Evolutionary conservation across 108 stramenopile species (phyloP), one percentile per base, ranked within the genome.

Genomic region (Epithemia pelagica): DNA sequence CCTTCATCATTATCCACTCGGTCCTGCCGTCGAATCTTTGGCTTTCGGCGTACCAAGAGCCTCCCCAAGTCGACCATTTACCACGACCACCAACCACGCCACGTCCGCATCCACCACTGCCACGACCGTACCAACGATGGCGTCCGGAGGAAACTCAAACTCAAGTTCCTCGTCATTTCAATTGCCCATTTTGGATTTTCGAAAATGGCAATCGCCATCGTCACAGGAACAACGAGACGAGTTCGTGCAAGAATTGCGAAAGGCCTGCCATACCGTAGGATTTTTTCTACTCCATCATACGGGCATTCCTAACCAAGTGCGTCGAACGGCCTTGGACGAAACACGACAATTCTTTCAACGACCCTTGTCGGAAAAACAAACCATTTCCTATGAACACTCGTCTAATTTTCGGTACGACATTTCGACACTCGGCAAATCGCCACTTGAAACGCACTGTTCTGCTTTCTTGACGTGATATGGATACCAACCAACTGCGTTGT

Each of bases 221-320:
- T 15, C 5, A 5, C 5, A 46, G 10, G 15, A 46, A 46, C 15
- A 5, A 46, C 5, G 37, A 46, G 37, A 58, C 7, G 57, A 58
- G 1, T 85, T 85, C 52, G 78, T 79, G n/a, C 70, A 74, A 30
- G 68, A 85, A 60, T 80, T 85, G 26, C 73, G 81, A 2, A 67
- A 58, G 56, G 81, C 84, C 32, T 82, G 84, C 51, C 86, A 87
- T 32, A 67, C 57, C 54, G 74, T 87, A 58, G 86, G 86, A 29
- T 87, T 87, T 59, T 87, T 87, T 54, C 61, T 87, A 22, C 53
- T 87, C 19, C 63, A 76, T 23, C 82, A 83, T 59, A 78, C 79
- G 37, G 66, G 82, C 32, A 62, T 76, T 2, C 32, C 59, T 24
- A 31, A 51, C 29, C 22, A 83, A 1, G 77, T 74, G 51, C 24